A percentile compares a stretch with the other conserved stretches of the same genome.
Evolutionary conservation across 768 basidiomycete species (phyloP).

Genomic region (Boletus reticuloceps): DNA sequence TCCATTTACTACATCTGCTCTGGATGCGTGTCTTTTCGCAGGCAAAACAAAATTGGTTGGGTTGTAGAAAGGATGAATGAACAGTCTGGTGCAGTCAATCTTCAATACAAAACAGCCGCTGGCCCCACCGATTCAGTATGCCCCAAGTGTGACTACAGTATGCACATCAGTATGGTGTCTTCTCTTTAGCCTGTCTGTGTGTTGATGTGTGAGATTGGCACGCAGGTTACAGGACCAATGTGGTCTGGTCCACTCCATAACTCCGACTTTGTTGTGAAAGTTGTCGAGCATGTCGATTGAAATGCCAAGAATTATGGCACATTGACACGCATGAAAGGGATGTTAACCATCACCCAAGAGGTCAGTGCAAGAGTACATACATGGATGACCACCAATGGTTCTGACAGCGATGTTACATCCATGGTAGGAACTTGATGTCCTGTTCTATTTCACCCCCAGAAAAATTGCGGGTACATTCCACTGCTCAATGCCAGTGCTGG

Average conservation of each 20-base stretch:
- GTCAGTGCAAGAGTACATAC: constrained; percentile 40
- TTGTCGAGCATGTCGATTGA: constrained; percentile 68
- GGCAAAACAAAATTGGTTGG: constrained; percentile 79
- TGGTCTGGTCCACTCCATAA: constrained; percentile 92
- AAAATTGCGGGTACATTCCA: constrained; percentile 82
- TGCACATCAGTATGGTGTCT: constrained; percentile 60
- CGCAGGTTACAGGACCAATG: constrained; percentile 92
- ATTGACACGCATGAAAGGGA: constrained; percentile 84
- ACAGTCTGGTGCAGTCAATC: constrained; percentile 53
- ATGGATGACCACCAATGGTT: background rate
- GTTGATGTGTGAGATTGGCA: background rate
- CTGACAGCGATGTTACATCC: background rate
- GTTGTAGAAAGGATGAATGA: constrained; percentile 60
- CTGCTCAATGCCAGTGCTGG: constrained; percentile 70
- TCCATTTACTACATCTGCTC: constrained; percentile 83
- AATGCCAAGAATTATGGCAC: constrained; percentile 74
- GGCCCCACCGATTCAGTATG: constrained; percentile 74
- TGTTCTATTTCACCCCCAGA: constrained; percentile 88
- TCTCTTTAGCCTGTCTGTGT: background rate
- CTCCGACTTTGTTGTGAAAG: constrained; percentile 64
- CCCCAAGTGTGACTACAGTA: constrained; percentile 71
- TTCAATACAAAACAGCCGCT: constrained; percentile 65
- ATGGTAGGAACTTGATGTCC: constrained; percentile 64
- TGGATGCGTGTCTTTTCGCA: constrained; percentile 76
- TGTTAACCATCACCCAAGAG: constrained; percentile 89